A percentile compares a stretch with the other conserved stretches of the same genome.
Evolutionary conservation across 2,329 filamentous ascomycete genomes (phyloP).

Genomic region (Fusarium chaquense): DNA sequence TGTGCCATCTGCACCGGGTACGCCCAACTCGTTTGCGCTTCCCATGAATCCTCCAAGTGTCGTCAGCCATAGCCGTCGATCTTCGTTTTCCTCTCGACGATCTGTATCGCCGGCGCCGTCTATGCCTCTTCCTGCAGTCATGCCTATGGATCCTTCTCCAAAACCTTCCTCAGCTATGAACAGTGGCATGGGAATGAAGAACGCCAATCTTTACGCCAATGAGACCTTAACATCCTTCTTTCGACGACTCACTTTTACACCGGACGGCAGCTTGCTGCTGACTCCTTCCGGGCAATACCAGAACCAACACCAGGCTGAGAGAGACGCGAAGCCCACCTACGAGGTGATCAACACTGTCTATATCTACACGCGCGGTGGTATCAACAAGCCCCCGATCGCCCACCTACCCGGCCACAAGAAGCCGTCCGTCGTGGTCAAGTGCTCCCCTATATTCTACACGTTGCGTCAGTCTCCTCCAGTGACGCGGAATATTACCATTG

Average conservation of each 20-base stretch:
- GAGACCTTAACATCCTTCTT: slow-evolving; percentile 98
- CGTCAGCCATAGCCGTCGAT: slow-evolving; percentile 91
- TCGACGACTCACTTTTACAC: slow-evolving; percentile 90
- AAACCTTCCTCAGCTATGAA: slow-evolving; percentile 71
- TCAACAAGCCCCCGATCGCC: slow-evolving; percentile 95
- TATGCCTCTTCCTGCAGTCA: slow-evolving; percentile 92
- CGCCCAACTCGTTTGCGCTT: slow-evolving; percentile 85
- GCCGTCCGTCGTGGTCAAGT: slow-evolving; percentile 94
- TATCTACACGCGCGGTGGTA: slow-evolving; percentile 94
- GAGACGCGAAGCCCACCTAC: slow-evolving; percentile 79
- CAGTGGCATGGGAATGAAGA: slow-evolving; percentile 75
- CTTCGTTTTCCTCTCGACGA: slow-evolving; percentile 88
- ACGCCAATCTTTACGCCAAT: slow-evolving; percentile 92
- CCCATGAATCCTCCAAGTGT: slow-evolving; percentile 96
- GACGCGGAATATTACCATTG: slow-evolving; percentile 92
- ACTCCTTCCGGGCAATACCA: slow-evolving; percentile 97
- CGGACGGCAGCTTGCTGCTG: slow-evolving; percentile 92
- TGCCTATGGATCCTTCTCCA: slow-evolving; percentile 91
- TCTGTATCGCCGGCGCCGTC: slow-evolving; percentile 95
- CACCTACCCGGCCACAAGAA: slow-evolving; percentile 98
- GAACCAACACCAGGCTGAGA: slow-evolving; percentile 74
- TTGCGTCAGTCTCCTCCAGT: slow-evolving; percentile 74
- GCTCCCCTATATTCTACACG: slow-evolving; percentile 90
- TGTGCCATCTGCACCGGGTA: slow-evolving; percentile 90
- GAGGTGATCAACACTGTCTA: slow-evolving; percentile 98